Evolutionary conservation across 495 filamentous ascomycete genomes (phyloP).

Genomic region (Zalerion maritima): DNA sequence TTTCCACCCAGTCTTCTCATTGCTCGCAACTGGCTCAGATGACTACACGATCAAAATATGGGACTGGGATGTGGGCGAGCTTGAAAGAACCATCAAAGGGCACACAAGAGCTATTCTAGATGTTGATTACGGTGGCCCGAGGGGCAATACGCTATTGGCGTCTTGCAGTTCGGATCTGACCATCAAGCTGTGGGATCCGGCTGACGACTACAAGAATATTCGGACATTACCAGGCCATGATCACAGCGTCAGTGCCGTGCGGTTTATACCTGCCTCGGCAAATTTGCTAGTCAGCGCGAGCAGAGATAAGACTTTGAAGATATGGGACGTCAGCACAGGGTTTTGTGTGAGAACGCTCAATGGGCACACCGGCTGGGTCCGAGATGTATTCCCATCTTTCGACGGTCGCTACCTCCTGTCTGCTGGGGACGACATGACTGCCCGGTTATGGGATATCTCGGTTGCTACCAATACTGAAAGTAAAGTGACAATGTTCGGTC

Average conservation of each 20-base stretch:
- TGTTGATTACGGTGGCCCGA: constrained; percentile 64
- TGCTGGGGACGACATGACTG: constrained; percentile 52
- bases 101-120: constrained; percentile 65
- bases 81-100: constrained; percentile 65
- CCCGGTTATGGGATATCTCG: constrained; percentile 55
- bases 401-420: constrained; percentile 61
- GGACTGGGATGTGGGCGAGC: constrained; percentile 74
- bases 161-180: constrained; percentile 66
- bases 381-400: constrained; percentile 51
- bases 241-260: constrained; percentile 55
- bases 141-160: constrained; percentile 56
- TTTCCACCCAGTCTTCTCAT: constrained; percentile 69
- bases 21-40: constrained; percentile 68
- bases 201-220: constrained; percentile 70
- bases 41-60: constrained; percentile 62
- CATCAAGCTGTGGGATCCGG: constrained; percentile 74
- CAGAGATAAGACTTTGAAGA: constrained; percentile 51
- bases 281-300: constrained; percentile 58
- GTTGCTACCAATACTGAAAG: constrained; percentile 29
- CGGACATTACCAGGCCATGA: constrained; percentile 68
- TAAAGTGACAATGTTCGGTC: constrained; percentile 56
- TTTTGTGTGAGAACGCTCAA: constrained; percentile 59
- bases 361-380: constrained; percentile 58
- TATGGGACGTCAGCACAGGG: constrained; percentile 67
- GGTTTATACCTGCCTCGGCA: constrained; percentile 60